Evolutionary conservation across 805 yeast species (phyloP).

Genomic region (Kuraishia ogatae): DNA sequence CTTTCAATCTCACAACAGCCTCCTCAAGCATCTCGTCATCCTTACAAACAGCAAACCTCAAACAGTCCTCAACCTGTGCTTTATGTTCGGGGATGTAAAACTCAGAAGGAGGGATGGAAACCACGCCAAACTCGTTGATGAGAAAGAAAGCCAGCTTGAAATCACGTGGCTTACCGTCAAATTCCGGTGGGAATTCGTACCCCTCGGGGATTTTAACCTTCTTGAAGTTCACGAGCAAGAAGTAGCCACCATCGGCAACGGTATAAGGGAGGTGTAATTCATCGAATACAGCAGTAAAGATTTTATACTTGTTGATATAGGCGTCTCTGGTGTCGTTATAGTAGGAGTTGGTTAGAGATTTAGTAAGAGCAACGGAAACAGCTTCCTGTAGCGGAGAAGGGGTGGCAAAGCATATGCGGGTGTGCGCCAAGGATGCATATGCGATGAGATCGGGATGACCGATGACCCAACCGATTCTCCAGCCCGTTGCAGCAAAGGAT

Average conservation of each 20-base stretch:
- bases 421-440: slow-evolving; percentile 82
- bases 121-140: slow-evolving; percentile 87
- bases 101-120: slow-evolving; percentile 96
- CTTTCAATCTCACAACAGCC: slow-evolving; percentile 70
- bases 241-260: slow-evolving; percentile 88
- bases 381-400: slow-evolving; percentile 95
- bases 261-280: slow-evolving; percentile 87
- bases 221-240: slow-evolving; percentile 78
- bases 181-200: slow-evolving; percentile 63
- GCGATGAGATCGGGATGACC: slow-evolving; percentile 78
- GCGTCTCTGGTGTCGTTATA: slow-evolving; percentile 60
- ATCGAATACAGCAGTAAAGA: slow-evolving; percentile 72
- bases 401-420: slow-evolving; percentile 85
- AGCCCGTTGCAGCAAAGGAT: slow-evolving; percentile 97
- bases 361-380: slow-evolving; percentile 64
- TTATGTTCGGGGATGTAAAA: slow-evolving; percentile 69
- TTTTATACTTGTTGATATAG: slow-evolving; percentile 64
- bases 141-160: slow-evolving; percentile 90
- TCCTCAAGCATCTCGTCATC: slow-evolving; percentile 73
- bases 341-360: slow-evolving; percentile 55
- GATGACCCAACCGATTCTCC: slow-evolving; percentile 96
- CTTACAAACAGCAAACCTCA: slow-evolving; percentile 95
- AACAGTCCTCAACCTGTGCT: slow-evolving; percentile 68
- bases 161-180: slow-evolving; percentile 67
- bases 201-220: slow-evolving; percentile 72